These are phyloP conservation scores for Pseudopyricularia javanii DNA, from an alignment of 2,329 filamentous ascomycete species.

Conservation along the genomic window DNA sequence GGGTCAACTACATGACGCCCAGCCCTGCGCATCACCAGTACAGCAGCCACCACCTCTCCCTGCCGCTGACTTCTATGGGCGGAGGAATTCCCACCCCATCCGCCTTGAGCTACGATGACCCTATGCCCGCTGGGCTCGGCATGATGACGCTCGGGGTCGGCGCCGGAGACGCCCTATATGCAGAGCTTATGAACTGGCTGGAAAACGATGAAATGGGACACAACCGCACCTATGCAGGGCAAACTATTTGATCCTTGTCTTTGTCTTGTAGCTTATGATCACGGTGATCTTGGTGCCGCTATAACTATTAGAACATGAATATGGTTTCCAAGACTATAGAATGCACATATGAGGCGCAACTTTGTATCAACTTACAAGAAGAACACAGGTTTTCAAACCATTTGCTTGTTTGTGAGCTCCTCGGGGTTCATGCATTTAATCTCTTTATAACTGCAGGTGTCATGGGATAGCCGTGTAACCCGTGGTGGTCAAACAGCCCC, in stretches of 20 bases:
- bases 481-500: too few relatives aligned
- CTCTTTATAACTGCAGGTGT: too few relatives aligned
- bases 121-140: neutral
- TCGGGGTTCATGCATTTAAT: too few relatives aligned
- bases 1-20: neutral
- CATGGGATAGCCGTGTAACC: neutral
- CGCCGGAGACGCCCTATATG: neutral
- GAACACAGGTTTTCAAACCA: too few relatives aligned
- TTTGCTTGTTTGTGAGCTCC: too few relatives aligned
- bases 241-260: neutral
- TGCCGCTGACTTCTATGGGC: neutral
- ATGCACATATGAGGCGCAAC: too few relatives aligned
- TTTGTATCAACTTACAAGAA: too few relatives aligned
- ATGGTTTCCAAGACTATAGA: too few relatives aligned
- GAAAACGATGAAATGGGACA: neutral
- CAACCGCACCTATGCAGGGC: neutral
- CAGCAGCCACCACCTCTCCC: neutral
- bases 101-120: neutral
- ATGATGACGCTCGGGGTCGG: neutral
- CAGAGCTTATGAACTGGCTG: slow-evolving; percentile 3
- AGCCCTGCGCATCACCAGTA: neutral
- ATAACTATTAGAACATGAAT: too few relatives aligned
- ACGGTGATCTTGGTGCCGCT: too few relatives aligned
- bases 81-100: too few relatives aligned
- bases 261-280: too few relatives aligned